Percentiles rank a stretch among this genome's conserved stretches.
Evolutionary conservation across 1,139 yeast species (phyloP).

Genomic region (Wickerhamomyces sp.): DNA sequence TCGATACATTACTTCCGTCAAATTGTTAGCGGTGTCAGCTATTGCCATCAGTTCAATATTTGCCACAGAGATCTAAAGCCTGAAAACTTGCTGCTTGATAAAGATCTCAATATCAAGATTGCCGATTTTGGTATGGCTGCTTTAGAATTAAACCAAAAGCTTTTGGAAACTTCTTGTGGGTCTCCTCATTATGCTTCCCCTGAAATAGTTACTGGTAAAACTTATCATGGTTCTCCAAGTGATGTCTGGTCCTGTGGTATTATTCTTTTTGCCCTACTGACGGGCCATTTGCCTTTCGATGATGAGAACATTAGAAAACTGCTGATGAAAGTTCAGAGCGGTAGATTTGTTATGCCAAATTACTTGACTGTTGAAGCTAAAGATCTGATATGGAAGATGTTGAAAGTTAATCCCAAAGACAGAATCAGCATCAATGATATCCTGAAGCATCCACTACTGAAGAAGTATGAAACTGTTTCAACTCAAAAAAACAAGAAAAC

Average conservation of each 20-base stretch:
- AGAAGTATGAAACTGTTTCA: conserved; percentile 48
- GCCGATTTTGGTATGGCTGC: conserved; percentile 99
- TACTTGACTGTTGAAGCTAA: conserved; percentile 78
- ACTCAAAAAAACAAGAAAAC: conserved; percentile 22
- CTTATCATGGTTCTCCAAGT: conserved; percentile 93
- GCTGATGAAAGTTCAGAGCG: conserved; percentile 85
- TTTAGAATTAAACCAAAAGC: conserved; percentile 75
- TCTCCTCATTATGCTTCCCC: conserved; percentile 99
- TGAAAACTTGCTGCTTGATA: conserved; percentile 84
- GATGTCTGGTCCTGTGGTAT: conserved; percentile 99
- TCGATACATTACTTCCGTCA: conserved; percentile 91
- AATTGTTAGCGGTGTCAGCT: conserved; percentile 85
- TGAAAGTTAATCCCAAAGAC: conserved; percentile 71
- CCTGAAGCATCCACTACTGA: conserved; percentile 71
- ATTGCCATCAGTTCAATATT: conserved; percentile 91
- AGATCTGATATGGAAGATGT: conserved; percentile 79
- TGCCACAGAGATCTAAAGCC: conserved; percentile 96
- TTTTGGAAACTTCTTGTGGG: conserved; percentile 94
- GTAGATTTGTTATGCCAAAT: conserved; percentile 79
- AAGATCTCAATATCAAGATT: conserved; percentile 83
- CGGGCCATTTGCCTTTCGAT: conserved; percentile 95
- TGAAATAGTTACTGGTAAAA: conserved; percentile 91
- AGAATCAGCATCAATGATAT: conserved; percentile 76
- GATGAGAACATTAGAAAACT: conserved; percentile 89
- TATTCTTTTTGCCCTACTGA: conserved; percentile 83